phyloP scores from a whole-genome alignment of 2,329 filamentous ascomycete species.

The Pyrenophora graminea region DNA sequence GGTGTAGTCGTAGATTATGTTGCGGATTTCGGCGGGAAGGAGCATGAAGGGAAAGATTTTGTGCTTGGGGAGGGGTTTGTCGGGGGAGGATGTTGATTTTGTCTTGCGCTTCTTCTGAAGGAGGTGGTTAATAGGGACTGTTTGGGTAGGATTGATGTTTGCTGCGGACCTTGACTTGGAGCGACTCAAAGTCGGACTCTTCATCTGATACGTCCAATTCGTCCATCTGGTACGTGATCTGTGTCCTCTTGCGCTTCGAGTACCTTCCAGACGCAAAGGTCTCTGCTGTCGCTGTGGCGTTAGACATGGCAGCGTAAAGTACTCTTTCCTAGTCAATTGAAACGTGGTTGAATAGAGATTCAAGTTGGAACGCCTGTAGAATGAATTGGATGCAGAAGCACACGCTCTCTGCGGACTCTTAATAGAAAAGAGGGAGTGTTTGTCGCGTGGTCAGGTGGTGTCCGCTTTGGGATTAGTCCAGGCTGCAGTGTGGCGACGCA shows the following conservation, averaged over 20 bases:
- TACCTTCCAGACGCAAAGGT: slow-evolving; percentile 29
- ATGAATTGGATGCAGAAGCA: slow-evolving; percentile 27
- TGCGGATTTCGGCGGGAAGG: slow-evolving; percentile 42
- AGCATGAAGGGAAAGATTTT: slow-evolving; percentile 43
- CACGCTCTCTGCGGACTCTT: slow-evolving; percentile 24
- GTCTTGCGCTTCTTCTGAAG: slow-evolving; percentile 29
- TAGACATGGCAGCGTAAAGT: slow-evolving; percentile 19
- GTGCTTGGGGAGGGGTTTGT: slow-evolving; percentile 33
- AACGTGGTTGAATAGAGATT: neutral
- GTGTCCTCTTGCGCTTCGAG: slow-evolving; percentile 42
- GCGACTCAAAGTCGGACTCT: slow-evolving; percentile 23
- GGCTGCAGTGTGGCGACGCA: slow-evolving; percentile 36
- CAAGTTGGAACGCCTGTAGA: slow-evolving; percentile 12
- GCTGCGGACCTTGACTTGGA: slow-evolving; percentile 32
- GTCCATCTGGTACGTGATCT: slow-evolving; percentile 37
- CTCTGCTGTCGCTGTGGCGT: slow-evolving; percentile 8
- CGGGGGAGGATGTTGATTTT: neutral
- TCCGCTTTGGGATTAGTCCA: slow-evolving; percentile 33
- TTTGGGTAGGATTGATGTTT: neutral
- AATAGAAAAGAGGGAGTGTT: slow-evolving; percentile 17
- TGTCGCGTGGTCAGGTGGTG: slow-evolving; percentile 20
- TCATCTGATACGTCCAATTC: slow-evolving; percentile 27
- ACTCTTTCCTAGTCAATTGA: neutral
- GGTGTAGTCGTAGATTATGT: slow-evolving; percentile 39
- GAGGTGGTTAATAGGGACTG: neutral